Conservation (phyloP, 1,284 basidiomycete species). For the Tilletiaria anomala region DNA sequence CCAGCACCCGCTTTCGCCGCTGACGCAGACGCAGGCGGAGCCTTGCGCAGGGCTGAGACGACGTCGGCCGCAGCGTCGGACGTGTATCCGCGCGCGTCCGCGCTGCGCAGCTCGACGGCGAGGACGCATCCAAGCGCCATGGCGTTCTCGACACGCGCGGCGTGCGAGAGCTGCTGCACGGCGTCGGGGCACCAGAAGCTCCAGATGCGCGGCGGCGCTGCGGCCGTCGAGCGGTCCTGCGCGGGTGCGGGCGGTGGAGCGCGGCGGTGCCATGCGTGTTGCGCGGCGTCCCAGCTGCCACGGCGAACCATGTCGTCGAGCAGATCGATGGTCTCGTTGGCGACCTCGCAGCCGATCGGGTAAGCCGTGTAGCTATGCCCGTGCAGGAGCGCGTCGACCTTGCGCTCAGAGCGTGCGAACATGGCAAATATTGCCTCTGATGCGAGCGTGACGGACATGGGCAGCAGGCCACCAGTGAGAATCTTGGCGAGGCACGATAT, state of each 20-base stretch:
- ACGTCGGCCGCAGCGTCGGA: neutral
- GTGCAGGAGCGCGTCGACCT: conserved; percentile 74
- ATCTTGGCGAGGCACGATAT: conserved; percentile 86
- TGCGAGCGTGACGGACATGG: conserved; percentile 62
- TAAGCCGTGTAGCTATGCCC: conserved; percentile 66
- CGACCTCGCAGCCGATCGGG: conserved; percentile 65
- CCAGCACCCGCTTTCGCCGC: no score
- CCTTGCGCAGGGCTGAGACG: no score
- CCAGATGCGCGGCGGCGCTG: conserved; percentile 47
- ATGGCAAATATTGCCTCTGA: conserved; percentile 62
- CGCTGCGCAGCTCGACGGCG: conserved; percentile 54
- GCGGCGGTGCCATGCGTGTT: conserved; percentile 43
- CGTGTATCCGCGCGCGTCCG: neutral
- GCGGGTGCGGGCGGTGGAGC: neutral
- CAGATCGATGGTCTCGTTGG: conserved; percentile 60
- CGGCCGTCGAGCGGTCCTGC: neutral
- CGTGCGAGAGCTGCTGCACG: conserved; percentile 51
- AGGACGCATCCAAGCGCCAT: conserved; percentile 84
- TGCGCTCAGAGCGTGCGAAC: conserved; percentile 56
- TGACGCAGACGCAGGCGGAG: no score
- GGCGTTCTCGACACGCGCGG: conserved; percentile 52
- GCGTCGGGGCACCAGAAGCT: conserved; percentile 75
- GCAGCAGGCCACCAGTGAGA: conserved; percentile 80
- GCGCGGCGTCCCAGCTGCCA: conserved; percentile 50
- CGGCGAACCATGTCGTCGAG: conserved; percentile 45